phyloP scores from a whole-genome alignment of 352 stramenopile species.

The Lagenidium giganteum region DNA sequence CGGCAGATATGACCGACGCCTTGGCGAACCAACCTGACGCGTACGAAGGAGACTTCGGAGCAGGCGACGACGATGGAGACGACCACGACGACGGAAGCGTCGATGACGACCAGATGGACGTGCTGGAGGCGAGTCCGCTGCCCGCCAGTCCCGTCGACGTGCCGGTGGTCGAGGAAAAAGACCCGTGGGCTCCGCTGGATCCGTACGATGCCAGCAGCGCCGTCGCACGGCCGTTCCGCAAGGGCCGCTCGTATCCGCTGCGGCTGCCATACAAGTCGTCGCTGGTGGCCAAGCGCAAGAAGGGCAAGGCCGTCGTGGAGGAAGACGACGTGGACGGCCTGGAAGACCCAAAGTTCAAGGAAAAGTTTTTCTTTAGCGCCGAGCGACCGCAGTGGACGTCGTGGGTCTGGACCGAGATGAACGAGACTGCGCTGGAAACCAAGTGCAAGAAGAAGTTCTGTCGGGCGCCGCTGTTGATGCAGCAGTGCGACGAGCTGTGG shows the following conservation, averaged over 20 bases:
- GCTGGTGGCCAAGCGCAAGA: slow-evolving; percentile 28
- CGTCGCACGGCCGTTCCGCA: slow-evolving; percentile 61
- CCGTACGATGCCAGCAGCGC: slow-evolving; percentile 71
- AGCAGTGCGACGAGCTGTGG: slow-evolving; percentile 53
- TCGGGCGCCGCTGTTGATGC: slow-evolving; percentile 38
- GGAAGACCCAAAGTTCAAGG: slow-evolving; percentile 57
- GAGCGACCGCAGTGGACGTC: slow-evolving; percentile 56
- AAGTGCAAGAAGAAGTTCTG: slow-evolving; percentile 68
- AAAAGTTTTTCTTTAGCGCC: slow-evolving; percentile 50
- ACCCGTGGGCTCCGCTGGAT: slow-evolving; percentile 69
- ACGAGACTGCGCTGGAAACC: slow-evolving; percentile 39
- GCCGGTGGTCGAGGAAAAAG: slow-evolving; percentile 23
- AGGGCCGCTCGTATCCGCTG: slow-evolving; percentile 62
- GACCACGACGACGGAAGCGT: too few relatives aligned
- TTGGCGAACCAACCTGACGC: slow-evolving; percentile 17
- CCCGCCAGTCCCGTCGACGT: background rate
- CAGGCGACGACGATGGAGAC: slow-evolving; percentile 1
- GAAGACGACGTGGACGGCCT: slow-evolving; percentile 47
- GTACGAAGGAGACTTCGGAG: slow-evolving; percentile 4
- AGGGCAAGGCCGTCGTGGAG: slow-evolving; percentile 19
- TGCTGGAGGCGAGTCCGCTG: background rate
- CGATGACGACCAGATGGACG: too few relatives aligned
- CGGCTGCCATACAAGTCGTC: slow-evolving; percentile 24
- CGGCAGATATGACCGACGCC: slow-evolving; percentile 8
- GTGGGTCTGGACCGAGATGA: slow-evolving; percentile 66